Evolutionary conservation across 2,329 filamentous ascomycete genomes (phyloP), one percentile per base, ranked within the genome.

Genomic region (Diplodia scrobiculata): DNA sequence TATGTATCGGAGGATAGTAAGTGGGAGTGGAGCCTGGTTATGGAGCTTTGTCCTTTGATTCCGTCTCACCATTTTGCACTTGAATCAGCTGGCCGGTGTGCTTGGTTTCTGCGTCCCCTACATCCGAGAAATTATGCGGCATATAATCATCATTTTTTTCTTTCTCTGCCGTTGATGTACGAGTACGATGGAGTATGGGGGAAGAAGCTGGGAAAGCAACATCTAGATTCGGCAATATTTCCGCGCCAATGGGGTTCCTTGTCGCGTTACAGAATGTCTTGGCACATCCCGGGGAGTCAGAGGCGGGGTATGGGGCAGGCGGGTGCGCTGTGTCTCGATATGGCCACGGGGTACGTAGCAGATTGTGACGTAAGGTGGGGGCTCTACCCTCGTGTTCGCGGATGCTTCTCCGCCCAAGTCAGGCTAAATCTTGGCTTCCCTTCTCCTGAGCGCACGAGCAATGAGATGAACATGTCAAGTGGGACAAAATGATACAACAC

Each of bases 181-280:
- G 41, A 45, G 29, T 32, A 32, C 29, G n/a, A 19, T 3, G n/a
- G 17, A 19, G 4, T 0, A n/a, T 17, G 2, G n/a, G 17, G 19
- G 52, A 19, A 2, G 11, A 38, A 38, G 10, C 38, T 34, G 52
- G 54, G 14, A 14, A 27, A n/a, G 21, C 7, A n/a, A 19, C 21
- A 45, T 38, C 34, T 29, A 11, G 13, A 11, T 58, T 45, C 21
- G 10, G 54, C 13, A 21, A 29, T n/a, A 9, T 14, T 10, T 5
- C 19, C 55, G 55, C 21, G 41, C 19, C 55, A 38, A 45, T 6
- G 13, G 10, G 41, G 5, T 45, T 45, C n/a, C 41, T 3, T 45
- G 38, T 32, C n/a, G 25, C 17, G 55, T 48, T 32, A 41, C 55
- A 60, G 38, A 60, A 9, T 60, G 55, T 48, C 55, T 60, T 25